Conservation (phyloP, 2,329 filamentous ascomycete species). For the Sclerotinia minor region DNA sequence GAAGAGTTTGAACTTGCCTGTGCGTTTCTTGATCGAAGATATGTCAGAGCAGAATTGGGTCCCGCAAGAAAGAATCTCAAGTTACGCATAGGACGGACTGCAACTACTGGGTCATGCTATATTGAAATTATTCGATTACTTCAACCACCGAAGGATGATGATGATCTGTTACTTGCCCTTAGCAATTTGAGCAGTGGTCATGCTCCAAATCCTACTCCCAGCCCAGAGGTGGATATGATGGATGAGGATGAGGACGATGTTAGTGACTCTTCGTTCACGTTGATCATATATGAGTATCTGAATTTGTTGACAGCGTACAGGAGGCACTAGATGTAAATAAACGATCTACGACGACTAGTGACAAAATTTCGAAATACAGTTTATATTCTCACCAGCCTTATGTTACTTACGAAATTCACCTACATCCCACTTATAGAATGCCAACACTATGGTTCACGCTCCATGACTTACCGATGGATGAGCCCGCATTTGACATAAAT, state of each 20-base stretch:
- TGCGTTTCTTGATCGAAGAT: constrained; percentile 59
- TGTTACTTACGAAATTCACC: constrained; percentile 67
- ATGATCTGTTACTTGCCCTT: constrained; percentile 38
- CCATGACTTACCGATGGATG: constrained; percentile 56
- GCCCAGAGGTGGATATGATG: constrained; percentile 35
- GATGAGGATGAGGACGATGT: constrained; percentile 40
- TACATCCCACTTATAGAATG: constrained; percentile 72
- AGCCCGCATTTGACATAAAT: constrained; percentile 62
- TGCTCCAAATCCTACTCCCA: constrained; percentile 20
- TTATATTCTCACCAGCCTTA: constrained; percentile 45
- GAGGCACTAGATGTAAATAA: constrained; percentile 32
- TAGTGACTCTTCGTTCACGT: constrained; percentile 22
- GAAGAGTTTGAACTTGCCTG: constrained; percentile 67
- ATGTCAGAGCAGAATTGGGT: constrained; percentile 59
- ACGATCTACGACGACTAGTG: neutral
- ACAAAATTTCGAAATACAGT: constrained; percentile 33
- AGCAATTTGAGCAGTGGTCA: constrained; percentile 30
- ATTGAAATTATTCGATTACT: constrained; percentile 40
- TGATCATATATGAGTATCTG: neutral
- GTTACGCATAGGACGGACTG: constrained; percentile 48
- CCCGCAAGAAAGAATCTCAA: constrained; percentile 56
- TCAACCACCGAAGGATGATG: constrained; percentile 35
- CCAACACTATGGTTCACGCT: constrained; percentile 77
- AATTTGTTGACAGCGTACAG: constrained; percentile 27
- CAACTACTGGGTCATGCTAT: constrained; percentile 37